Base-by-base conservation (phyloP, 768 basidiomycete genomes). In the Lepiota brunneoincarnata region DNA sequence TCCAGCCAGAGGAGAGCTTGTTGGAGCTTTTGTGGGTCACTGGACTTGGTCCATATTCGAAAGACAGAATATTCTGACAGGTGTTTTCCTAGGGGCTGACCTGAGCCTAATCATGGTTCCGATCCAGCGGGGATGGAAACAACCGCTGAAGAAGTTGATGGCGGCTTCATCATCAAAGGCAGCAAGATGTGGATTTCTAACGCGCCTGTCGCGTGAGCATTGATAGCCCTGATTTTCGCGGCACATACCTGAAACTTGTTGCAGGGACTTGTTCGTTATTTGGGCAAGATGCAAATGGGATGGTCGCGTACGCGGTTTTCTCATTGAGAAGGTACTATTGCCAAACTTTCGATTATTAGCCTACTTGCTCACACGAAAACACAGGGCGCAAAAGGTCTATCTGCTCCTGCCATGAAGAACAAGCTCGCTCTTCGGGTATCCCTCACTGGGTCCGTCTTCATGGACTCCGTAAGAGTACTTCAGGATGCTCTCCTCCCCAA, bases 41-140 rank as follows among this genome's bases (percentile, higher is more conserved):
- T 10, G 4, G 7, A 31, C 15, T 48, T 12, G 26, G 3, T 20
- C 20, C 4, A 37, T 31, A 21, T 54, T 37, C 36, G 21, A 28
- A 21, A 47, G 38, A 57, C 17, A 12, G 10, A n/a, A 4, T 17
- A 37, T 36, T 39, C 28, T 36, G 28, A 44, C 34, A 39, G 9
- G 47, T 44, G 14, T 26, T 36, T 38, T 38, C 23, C 24, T 55
- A 96, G 94, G 94, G 95, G 24, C 73, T 98, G 39, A 98, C 96
- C n/a, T 0, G 96, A 98, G 71, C 92, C 96, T 0, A 93, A 98
- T 61, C 93, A 97, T 64, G 96, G 96, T 20, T 98, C 95, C 2
- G 96, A 98, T 63, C 95, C 95, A 14, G 87, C 86, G n/a, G 85
- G 87, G n/a, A 98, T 98, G 96, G 91, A 95, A 64, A 97, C 96